Percentiles rank a stretch among this genome's conserved stretches.
Conservation (phyloP, 768 basidiomycete species). For the Myochromella boudieri region DNA sequence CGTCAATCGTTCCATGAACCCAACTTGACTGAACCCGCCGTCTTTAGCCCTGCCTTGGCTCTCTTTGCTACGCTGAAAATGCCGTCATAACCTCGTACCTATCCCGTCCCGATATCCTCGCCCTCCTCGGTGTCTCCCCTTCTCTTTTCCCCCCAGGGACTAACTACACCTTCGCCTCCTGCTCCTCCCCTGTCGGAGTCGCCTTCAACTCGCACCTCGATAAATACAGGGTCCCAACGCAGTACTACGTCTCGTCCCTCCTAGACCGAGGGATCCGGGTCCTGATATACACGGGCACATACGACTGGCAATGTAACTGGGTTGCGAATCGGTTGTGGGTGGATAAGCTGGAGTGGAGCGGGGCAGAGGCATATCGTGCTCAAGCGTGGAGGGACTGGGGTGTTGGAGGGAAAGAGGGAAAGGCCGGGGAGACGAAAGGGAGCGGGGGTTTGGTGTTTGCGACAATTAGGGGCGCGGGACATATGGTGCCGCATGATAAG, state of each 20-base stretch:
- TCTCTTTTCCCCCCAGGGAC: slow-evolving; percentile 50
- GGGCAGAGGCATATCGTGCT: slow-evolving; percentile 47
- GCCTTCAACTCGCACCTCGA: slow-evolving; percentile 61
- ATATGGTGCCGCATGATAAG: slow-evolving; percentile 70
- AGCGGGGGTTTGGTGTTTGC: slow-evolving; percentile 34
- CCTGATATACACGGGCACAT: slow-evolving; percentile 73
- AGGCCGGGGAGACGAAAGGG: slow-evolving; percentile 47
- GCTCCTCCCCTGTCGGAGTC: slow-evolving; percentile 48
- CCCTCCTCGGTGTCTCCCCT: slow-evolving; percentile 20
- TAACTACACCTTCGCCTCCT: slow-evolving; percentile 53
- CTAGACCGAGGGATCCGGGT: slow-evolving; percentile 76
- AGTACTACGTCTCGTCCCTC: slow-evolving; percentile 63
- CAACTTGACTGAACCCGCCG: neutral
- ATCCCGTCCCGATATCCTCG: slow-evolving; percentile 18
- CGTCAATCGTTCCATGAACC: neutral
- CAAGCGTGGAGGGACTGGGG: slow-evolving; percentile 60
- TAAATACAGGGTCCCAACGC: slow-evolving; percentile 45
- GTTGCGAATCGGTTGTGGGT: slow-evolving; percentile 78
- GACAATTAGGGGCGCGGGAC: slow-evolving; percentile 45
- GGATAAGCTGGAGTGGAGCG: slow-evolving; percentile 72
- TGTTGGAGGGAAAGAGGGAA: slow-evolving; percentile 41
- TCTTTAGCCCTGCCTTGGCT: slow-evolving; percentile 21
- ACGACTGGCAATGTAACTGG: slow-evolving; percentile 83
- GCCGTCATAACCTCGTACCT: slow-evolving; percentile 18
- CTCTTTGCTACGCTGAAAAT: slow-evolving; percentile 22